Percentiles rank a stretch among this genome's conserved stretches.
Evolutionary conservation across 2,329 filamentous ascomycete species (phyloP).

Genomic region (Fonsecaea multimorphosa): DNA sequence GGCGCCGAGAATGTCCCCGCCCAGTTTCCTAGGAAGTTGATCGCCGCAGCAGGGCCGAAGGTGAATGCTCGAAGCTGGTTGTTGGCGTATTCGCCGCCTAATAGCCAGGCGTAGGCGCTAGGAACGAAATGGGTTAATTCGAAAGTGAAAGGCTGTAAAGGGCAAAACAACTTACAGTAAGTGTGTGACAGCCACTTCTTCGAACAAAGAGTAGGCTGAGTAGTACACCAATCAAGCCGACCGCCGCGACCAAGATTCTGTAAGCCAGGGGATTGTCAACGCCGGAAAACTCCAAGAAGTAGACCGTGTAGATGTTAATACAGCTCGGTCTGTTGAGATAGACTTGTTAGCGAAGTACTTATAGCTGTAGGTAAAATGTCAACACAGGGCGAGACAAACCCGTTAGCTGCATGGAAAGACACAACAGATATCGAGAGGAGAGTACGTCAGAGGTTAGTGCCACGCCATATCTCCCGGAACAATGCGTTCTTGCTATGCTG

Average conservation of each 20-base stretch:
- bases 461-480: conserved; percentile 32
- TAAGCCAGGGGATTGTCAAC: conserved; percentile 27
- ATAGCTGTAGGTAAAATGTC: too few relatives aligned
- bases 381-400: conserved; percentile 12
- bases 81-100: conserved; percentile 50
- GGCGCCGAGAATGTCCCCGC: conserved; percentile 50
- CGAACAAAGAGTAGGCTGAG: conserved; percentile 32
- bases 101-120: conserved; percentile 44
- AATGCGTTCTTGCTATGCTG: conserved; percentile 34
- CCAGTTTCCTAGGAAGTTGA: conserved; percentile 53
- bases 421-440: conserved; percentile 30
- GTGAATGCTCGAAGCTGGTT: conserved; percentile 50
- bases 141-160: too few relatives aligned
- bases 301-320: conserved; percentile 28
- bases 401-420: conserved; percentile 32
- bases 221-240: conserved; percentile 27
- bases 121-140: too few relatives aligned
- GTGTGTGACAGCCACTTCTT: conserved; percentile 24
- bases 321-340: conserved; percentile 29
- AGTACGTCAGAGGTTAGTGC: conserved; percentile 28
- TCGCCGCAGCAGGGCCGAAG: conserved; percentile 48
- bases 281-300: conserved; percentile 26
- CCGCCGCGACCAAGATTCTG: conserved; percentile 30
- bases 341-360: neutral
- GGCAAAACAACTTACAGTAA: neutral